Base-by-base conservation (phyloP, 306 rosid species). In the Lablab purpureus region DNA sequence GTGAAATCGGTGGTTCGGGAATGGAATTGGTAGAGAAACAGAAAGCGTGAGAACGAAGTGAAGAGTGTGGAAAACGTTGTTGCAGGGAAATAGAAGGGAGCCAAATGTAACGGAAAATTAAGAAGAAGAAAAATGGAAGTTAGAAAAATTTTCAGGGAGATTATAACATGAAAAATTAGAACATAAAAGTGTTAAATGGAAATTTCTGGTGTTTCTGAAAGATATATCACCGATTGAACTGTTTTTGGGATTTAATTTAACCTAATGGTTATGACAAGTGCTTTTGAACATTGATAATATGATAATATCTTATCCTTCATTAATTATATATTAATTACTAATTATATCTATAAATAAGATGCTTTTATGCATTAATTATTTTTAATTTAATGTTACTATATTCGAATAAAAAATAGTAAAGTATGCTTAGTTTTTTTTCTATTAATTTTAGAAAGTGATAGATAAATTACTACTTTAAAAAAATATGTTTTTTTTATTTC, bases 11-110 rank as follows among this genome's bases (percentile, higher is more conserved):
- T 8, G 11, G 68, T 32, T 62, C 8, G 28, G 30, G 10, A 37
- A 34, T 12, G 30, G 68, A 56, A 67, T 69, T 36, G 30, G 32
- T 3, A 22, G 13, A 14, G 21, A 73, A 70, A 69, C 15, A 70
- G 82, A 50, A 25, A 49, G 18, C 66, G 37, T 60, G 69, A 32
- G 25, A 34, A n/a, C 7, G 15, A 63, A 22, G 52, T 70, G 50
- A 34, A 1, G 32, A 71, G 58, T 73, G 67, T 55, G 83, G 40
- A 73, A 78, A 77, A 71, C 75, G 83, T 41, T 41, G 34, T 4
- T 11, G 37, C 66, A 27, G 17, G 23, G 22, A 27, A 34, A 71
- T 28, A 28, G 56, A 68, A 62, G 50, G 51, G 65, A 6, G 70
- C 2, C 17, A 14, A 7, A 17, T 13, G 17, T 36, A 45, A 58